Evolutionary conservation across 2,329 filamentous ascomycete species (phyloP), one percentile per base, ranked within the genome.

Genomic region (Peltaster fructicola): DNA sequence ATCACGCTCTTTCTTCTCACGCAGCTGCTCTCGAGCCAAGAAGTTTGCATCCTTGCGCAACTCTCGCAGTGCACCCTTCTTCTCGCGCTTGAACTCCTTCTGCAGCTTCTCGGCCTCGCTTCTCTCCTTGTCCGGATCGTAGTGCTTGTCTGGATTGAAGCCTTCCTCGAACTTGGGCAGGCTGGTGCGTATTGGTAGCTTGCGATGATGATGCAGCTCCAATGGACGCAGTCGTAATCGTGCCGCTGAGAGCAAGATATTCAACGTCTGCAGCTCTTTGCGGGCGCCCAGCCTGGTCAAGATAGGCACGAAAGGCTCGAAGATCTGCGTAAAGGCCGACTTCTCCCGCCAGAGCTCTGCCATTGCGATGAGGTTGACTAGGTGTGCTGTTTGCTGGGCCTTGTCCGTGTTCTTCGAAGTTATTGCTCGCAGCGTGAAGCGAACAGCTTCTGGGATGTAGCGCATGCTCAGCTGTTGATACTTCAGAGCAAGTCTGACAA

Each of bases 111-210:
- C 73, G 33, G 77, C 55, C 45, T 93, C 82, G 12, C 79, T 74
- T 16, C 88, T 78, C 53, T 92, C 82, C 38, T 73, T 74, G 53
- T 98, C 78, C 1, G 82, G 82, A 47, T 98, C 90, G 66, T 98
- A 95, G 64, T 95, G 88, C 57, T 82, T 85, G 57, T 78, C 71
- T 3, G 88, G 88, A 51, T 91, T 88, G 65, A 82, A 98, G 30
- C 68, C 65, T 48, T 93, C 85, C 56, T 95, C 88, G 56, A 95
- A 98, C 52, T 91, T 92, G 52, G 88, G 88, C 22, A 93, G 71
- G 30, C 68, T 73, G 6, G 71, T 73, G 51, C 85, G 84, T 59
- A 95, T 91, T 12, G 88, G 74, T 3, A 91, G 65, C 0, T 84
- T 81, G 1, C 67, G 66, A 60, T 98, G 88, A 53, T 88, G 67